Evolutionary conservation across 2,329 filamentous ascomycete genomes (phyloP), one percentile per base, ranked within the genome.

Genomic region (Acrodontium crateriforme): DNA sequence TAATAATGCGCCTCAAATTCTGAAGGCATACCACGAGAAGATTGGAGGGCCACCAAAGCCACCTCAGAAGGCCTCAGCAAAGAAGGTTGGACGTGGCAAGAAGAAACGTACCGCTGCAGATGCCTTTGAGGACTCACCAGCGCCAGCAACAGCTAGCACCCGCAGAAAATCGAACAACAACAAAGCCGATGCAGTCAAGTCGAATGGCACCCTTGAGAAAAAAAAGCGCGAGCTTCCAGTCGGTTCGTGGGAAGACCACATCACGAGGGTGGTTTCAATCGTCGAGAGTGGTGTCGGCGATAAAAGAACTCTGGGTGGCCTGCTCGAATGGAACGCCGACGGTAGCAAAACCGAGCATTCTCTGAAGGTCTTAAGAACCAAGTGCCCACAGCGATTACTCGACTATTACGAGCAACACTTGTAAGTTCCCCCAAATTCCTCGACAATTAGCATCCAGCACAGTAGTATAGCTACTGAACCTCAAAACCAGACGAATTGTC

Each of bases 221-320:
- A 21, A 26, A n/a, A 12, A 22, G 20, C 10, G 20, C 8, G 13
- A 22, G 31, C 75, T 77, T 2, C 81, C 81, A 0, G 62, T 67
- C 2, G 80, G 80, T 6, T 74, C 67, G 17, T 89, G 81, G 81
- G 81, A 89, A 40, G 70, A 82, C 8, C 64, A 79, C 2, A 70
- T 87, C 14, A 63, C 68, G 12, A 39, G 21, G 30, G 29, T 23
- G 32, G 35, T n/a, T n/a, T n/a, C n/a, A n/a, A n/a, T n/a, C n/a
- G n/a, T n/a, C n/a, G n/a, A n/a, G n/a, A n/a, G 27, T 19, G 17
- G 53, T 47, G 8, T 50, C 47, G 37, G 37, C 27, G 35, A 41
- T 16, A 59, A 67, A 15, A 60, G 58, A 3, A 67, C 65, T 34
- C 59, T 81, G 9, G 63, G 72, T 17, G 78, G 78, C 1, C 82